phyloP scores from a whole-genome alignment of 345 rosid genomes.

The Populus davidiana region DNA sequence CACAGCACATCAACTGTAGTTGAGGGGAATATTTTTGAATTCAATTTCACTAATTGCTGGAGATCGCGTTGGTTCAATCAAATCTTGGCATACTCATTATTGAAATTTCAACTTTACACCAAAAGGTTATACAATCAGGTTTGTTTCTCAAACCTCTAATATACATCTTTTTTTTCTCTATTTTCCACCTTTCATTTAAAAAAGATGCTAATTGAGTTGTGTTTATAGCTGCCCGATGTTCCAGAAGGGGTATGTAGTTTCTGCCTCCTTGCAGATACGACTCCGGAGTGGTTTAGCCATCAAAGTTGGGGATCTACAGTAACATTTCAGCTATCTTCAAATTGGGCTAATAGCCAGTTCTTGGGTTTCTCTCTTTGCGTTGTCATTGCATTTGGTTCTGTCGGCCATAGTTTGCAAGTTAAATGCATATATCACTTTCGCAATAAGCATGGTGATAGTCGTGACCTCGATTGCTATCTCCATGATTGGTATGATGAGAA shows the following conservation, averaged over 20 bases:
- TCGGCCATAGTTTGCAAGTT: neutral
- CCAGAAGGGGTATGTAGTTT: neutral
- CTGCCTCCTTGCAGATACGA: neutral
- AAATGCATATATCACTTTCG: neutral
- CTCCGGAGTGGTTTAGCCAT: neutral
- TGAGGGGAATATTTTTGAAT: neutral
- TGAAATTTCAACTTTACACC: too few species aligned
- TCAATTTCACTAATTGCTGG: neutral
- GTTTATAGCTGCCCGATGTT: neutral
- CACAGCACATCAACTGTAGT: neutral
- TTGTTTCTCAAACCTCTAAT: too few species aligned
- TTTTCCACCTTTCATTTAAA: too few species aligned
- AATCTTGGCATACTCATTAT: too few species aligned
- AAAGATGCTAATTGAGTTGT: neutral
- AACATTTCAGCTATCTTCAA: neutral
- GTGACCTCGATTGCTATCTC: neutral
- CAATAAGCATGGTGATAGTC: neutral
- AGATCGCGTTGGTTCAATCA: neutral
- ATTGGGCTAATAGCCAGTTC: neutral
- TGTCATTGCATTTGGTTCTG: neutral
- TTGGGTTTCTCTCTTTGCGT: neutral
- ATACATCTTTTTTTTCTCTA: too few species aligned
- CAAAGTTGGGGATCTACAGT: neutral
- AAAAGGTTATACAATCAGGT: too few species aligned
- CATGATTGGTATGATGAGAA: neutral